A percentile compares a stretch with the other conserved stretches of the same genome.
These are phyloP conservation scores for Beverwykella pulmonaria DNA, from an alignment of 495 filamentous ascomycete genomes.

Conservation along the genomic window DNA sequence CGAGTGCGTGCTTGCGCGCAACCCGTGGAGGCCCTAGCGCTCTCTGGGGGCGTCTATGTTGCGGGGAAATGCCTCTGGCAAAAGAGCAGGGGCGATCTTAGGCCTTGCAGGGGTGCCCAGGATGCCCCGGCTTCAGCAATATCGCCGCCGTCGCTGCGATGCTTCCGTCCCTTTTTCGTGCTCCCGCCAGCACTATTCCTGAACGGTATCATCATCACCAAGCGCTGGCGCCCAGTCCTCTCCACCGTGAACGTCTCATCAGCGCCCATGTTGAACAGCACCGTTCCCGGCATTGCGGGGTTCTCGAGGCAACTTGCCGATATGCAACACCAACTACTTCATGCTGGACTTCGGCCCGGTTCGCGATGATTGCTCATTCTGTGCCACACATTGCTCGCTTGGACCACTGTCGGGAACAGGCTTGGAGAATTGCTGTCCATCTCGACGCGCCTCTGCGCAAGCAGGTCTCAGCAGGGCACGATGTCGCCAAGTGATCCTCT, in stretches of 20 bases:
- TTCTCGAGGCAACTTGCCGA: conserved; percentile 1
- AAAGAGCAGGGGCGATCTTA: not conserved
- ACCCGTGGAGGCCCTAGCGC: not conserved
- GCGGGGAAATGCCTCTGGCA: conserved; percentile 14
- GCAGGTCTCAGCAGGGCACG: not conserved
- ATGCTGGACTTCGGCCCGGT: conserved; percentile 23
- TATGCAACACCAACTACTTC: not conserved
- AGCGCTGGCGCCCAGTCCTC: not conserved
- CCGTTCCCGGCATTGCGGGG: conserved; percentile 13
- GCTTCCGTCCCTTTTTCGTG: conserved; percentile 34
- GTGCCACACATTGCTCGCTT: not conserved
- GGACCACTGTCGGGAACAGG: not conserved
- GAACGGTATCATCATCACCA: conserved; percentile 17
- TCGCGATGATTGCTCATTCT: not conserved
- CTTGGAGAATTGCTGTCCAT: conserved; percentile 19
- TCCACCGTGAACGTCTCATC: conserved; percentile 2
- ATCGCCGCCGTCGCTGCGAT: conserved; percentile 1
- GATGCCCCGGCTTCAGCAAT: conserved; percentile 7
- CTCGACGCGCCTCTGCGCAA: not conserved
- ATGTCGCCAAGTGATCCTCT: conserved; percentile 15
- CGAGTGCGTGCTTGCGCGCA: conserved; percentile 12
- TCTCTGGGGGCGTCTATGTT: conserved; percentile 6
- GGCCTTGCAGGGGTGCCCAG: not conserved
- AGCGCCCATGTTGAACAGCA: not conserved
- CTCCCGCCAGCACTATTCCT: conserved; percentile 10